These are phyloP conservation scores for Flaveria floridana DNA, from an alignment of 140 eudicot genomes.

Conservation along the genomic window DNA sequence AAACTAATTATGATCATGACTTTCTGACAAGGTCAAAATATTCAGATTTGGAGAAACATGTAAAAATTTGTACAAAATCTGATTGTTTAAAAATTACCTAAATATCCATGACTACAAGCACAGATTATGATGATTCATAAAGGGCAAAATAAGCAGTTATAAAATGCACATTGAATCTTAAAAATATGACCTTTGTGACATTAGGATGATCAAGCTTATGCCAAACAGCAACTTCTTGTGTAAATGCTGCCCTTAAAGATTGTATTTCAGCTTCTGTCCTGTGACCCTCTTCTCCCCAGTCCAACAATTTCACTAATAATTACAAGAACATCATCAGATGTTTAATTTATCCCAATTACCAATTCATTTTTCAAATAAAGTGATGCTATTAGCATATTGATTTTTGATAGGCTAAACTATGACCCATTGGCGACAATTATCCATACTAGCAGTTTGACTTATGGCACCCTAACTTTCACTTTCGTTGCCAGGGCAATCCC, in stretches of 20 bases:
- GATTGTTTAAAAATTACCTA: neutral
- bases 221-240: constrained; percentile 88
- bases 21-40: neutral
- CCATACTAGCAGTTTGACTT: neutral
- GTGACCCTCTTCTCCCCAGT: constrained; percentile 89
- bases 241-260: constrained; percentile 68
- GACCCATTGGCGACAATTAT: neutral
- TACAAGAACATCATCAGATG: neutral
- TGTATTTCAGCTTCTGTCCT: constrained; percentile 70
- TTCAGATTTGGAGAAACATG: neutral
- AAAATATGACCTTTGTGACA: constrained; percentile 62
- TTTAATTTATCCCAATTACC: constrained; percentile 1
- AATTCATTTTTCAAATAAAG: neutral
- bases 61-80: neutral
- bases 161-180: neutral
- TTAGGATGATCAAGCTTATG: constrained; percentile 82
- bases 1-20: neutral
- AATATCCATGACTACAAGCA: constrained; percentile 3
- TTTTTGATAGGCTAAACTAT: neutral
- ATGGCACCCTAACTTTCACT: neutral
- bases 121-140: neutral
- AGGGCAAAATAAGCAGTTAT: neutral
- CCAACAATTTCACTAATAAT: constrained; percentile 58
- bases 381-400: neutral
- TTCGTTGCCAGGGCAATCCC: neutral